phyloP scores from a whole-genome alignment of 176 grass and related monocot species.

The Secale cereale region DNA sequence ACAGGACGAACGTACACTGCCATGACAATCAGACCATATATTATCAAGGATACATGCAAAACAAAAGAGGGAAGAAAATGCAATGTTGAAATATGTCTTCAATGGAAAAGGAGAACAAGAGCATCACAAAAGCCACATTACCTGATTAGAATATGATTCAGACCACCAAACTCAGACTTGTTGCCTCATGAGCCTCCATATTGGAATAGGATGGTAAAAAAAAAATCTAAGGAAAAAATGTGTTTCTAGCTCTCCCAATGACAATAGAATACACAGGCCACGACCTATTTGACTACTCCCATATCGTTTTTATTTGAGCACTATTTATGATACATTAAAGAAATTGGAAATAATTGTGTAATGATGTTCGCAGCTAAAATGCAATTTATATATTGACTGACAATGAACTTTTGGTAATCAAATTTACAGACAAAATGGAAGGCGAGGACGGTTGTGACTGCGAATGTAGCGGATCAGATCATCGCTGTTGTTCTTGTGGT shows the following conservation, averaged over 20 bases:
- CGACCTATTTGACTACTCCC: not conserved
- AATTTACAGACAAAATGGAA: constrained; percentile 49
- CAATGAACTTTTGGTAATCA: not conserved
- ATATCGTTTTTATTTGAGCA: not conserved
- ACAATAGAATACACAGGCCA: constrained; percentile 21
- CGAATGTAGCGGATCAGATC: constrained; percentile 48
- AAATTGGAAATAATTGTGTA: not conserved
- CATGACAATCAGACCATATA: not conserved
- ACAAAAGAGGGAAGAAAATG: not conserved
- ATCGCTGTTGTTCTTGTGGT: constrained; percentile 68
- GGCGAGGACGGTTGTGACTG: constrained; percentile 29
- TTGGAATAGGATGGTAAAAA: not conserved
- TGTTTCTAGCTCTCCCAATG: not conserved
- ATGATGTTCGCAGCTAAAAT: not conserved
- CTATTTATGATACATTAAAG: constrained; percentile 22
- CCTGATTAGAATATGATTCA: not conserved
- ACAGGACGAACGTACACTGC: not conserved
- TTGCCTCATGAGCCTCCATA: not conserved
- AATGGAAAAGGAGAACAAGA: not conserved
- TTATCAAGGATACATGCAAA: not conserved
- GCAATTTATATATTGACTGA: constrained; percentile 17
- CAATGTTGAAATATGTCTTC: not conserved
- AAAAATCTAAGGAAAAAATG: not conserved
- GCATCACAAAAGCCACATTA: not conserved
- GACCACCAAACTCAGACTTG: not conserved